Evolutionary conservation across 2,329 filamentous ascomycete species (phyloP), one percentile per base, ranked within the genome.

Genomic region (Trichoderma citrinoviride): DNA sequence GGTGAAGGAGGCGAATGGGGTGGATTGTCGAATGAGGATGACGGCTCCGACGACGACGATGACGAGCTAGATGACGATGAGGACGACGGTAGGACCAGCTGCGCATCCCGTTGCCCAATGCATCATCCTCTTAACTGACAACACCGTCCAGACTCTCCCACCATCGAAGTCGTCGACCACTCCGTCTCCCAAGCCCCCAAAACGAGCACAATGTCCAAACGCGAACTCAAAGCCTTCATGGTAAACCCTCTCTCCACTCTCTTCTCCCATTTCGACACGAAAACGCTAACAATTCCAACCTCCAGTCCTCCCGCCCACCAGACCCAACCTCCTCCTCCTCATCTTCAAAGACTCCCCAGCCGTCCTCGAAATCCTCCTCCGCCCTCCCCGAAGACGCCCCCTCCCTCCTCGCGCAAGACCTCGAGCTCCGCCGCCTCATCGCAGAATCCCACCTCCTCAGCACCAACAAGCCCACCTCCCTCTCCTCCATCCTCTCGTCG

Each of bases 391-490:
- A 90, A 72, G 85, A 89, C 73, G 83, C 84, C 58, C 82, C 82
- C 68, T 84, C 84, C 12, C 90, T 96, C 67, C 83, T 98, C 19
- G 93, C 93, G 75, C 93, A 97, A 76, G 95, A 98, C 76, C 87
- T 97, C 61, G 93, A 92, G 44, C 87, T 99, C 15, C 94, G 97
- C 76, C 89, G 93, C 53, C 87, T 99, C 46, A 87, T 99, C 65
- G 85, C 89, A 70, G 95, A 99, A 82, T 97, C 93, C 0, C 93
- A 97, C 77, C 88, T 98, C 67, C 87, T 98, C 65, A 68, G 72
- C 14, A 72, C 76, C 15, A 80, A 85, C 0, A 81, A 83, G 3
- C 82, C 84, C 50, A 81, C 83, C 19, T 73, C 76, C 66, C 73
- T 75, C 67, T 71, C 75, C 50, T 81, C 84, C 23, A 73, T 76